phyloP scores from a whole-genome alignment of 1,284 basidiomycete species.

The Leccinum griseonigrum region DNA sequence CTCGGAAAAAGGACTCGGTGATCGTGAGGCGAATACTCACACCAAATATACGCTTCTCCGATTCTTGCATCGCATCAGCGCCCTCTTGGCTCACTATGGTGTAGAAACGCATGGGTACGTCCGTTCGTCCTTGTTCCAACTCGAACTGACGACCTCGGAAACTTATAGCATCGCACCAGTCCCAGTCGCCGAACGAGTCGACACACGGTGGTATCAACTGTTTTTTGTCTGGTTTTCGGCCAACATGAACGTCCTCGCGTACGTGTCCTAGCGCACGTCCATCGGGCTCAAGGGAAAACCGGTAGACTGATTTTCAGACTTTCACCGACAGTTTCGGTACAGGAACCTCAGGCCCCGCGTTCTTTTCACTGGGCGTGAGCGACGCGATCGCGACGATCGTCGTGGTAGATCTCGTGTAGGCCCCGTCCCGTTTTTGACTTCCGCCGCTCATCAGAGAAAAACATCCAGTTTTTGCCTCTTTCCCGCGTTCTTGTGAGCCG shows the following conservation, averaged over 20 bases:
- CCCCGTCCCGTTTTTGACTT: not conserved
- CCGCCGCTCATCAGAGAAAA: not conserved
- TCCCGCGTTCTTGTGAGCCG: conserved; percentile 57
- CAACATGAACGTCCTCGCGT: conserved; percentile 60
- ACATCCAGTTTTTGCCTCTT: conserved; percentile 29
- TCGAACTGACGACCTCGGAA: not conserved
- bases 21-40: not conserved
- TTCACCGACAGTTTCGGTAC: conserved; percentile 43
- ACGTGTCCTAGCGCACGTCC: conserved; percentile 16
- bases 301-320: not conserved
- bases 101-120: conserved; percentile 41
- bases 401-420: conserved; percentile 55
- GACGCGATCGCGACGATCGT: conserved; percentile 52
- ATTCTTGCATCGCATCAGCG: conserved; percentile 19
- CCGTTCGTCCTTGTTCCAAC: not conserved
- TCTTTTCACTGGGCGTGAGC: conserved; percentile 53
- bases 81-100: conserved; percentile 25
- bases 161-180: conserved; percentile 50
- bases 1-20: conserved; percentile 3
- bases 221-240: conserved; percentile 68
- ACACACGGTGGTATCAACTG: conserved; percentile 57
- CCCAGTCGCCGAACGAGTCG: conserved; percentile 43
- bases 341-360: conserved; percentile 57
- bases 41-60: conserved; percentile 4
- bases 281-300: too few relatives aligned